Evolutionary conservation across 805 yeast species (phyloP), one percentile per base, ranked within the genome.

Genomic region (Hagleromyces aurorensis): DNA sequence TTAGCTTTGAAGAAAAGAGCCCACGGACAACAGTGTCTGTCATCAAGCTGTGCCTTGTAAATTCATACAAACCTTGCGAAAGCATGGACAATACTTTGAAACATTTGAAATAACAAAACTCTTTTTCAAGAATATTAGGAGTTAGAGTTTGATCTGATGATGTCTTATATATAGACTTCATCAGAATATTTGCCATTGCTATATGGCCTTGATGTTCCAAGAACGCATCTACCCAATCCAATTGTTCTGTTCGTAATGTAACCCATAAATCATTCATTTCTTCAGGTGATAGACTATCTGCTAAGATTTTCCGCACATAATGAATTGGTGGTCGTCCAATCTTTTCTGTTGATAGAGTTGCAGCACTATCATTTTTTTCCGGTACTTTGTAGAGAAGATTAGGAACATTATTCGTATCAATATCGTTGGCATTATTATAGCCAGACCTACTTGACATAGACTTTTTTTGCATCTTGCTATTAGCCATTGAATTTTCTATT

Each of bases 211-310:
- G 93, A 24, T 72, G 67, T 29, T 67, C 74, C n/a, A 85, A 65
- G 46, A 91, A 91, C 13, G 64, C 67, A 27, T 72, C 66, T 0
- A 84, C 91, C 96, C 97, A 89, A 20, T 64, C 70, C 13, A 75
- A 63, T 14, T 87, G 86, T 51, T 89, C 97, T 0, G 97, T 85
- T 40, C 97, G 73, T 23, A 89, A 64, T 26, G 94, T 84, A 5
- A 91, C 95, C 81, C 91, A 84, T 30, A 91, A 66, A 43, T 82
- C 82, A 21, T 80, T 83, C 40, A 89, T 62, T 52, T 87, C 84
- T 30, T 72, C 73, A 4, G 74, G 61, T 1, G 81, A 64, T 31
- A 87, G 75, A 18, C 72, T 58, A 44, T 80, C 79, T 20, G 80
- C 76, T 48, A 87, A 67, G 40, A 91, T 66, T 37, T 70, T 69